phyloP scores from a whole-genome alignment of 345 rosid species.

The Eucalyptus viminalis region DNA sequence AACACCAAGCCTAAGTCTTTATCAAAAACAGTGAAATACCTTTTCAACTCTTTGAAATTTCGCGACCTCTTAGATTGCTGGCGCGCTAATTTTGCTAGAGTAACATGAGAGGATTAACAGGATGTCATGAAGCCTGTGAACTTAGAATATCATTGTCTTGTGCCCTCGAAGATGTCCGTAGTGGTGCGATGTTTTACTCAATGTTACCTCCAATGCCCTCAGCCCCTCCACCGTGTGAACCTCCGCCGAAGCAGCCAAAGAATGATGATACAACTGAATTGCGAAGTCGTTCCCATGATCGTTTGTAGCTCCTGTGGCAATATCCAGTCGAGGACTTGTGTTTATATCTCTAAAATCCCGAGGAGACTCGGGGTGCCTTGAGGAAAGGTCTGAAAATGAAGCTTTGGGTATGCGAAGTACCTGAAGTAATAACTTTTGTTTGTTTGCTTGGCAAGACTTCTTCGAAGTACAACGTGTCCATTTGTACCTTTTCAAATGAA shows the following conservation, averaged over 20 bases:
- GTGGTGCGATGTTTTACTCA: neutral
- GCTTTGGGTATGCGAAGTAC: neutral
- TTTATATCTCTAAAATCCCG: neutral
- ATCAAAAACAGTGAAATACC: neutral
- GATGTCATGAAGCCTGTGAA: neutral
- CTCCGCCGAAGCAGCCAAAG: neutral
- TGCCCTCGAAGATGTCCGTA: neutral
- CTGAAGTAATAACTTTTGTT: neutral
- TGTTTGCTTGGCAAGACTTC: neutral
- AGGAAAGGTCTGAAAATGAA: neutral
- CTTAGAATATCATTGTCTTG: neutral
- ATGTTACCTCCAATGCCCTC: neutral
- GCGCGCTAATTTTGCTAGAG: neutral
- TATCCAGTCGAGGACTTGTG: neutral
- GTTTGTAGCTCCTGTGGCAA: neutral
- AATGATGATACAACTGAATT: neutral
- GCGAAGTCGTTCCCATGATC: neutral
- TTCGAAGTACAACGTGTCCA: neutral
- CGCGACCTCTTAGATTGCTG: neutral
- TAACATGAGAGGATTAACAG: neutral
- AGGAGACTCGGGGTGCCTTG: neutral
- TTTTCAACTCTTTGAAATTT: neutral
- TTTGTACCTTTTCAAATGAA: neutral
- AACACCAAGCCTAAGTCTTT: neutral
- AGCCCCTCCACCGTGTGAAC: neutral